Base-by-base conservation (phyloP, 192 early-diverging fungal species). In the Linnemannia schmuckeri region DNA sequence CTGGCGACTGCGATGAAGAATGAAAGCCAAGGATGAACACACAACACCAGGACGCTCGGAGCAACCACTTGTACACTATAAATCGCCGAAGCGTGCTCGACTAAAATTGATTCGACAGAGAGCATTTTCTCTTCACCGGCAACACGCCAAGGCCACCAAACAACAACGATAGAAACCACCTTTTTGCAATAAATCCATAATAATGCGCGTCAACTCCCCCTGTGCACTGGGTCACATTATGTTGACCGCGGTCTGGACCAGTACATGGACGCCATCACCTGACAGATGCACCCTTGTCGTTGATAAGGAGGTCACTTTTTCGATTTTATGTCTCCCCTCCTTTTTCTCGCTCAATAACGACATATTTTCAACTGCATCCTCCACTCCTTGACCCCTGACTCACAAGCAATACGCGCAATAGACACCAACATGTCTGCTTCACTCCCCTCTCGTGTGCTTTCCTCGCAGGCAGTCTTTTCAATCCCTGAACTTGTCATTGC, bases 1-100 rank as follows among this genome's bases (percentile, higher is more conserved):
- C 88, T 77, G 79, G 80, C 30, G 77, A 75, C 13, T 37, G 76
- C 9, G 61, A 66, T 12, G 61, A 66, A 15, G 61, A 66, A 17
- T 47, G 42, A 15, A 18, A 68, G 5, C n/a, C 30, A 68, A 47
- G 30, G 22, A 74, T 22, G 5, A 74, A 27, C 22, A 2, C 5
- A 74, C 7, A 72, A n/a, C 13, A 57, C 27, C 61, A 66, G 61
- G 61, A 66, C 61, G 61, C 61, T 30, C 61, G 61, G 61, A 66
- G 61, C 30, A 66, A 66, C n/a, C 61, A 27, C 61, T 66, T 66
- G 61, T 66, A 66, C 61, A 66, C 61, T 66, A 66, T 66, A 30
- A 61, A 61, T 7, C 61, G 27, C 12, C 12, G 61, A 66, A 61
- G 8, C 27, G 61, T 66, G 27, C 27, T 12, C 10, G n/a, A 30